Evolutionary conservation across 768 basidiomycete genomes (phyloP).

Genomic region (Auriscalpium orientale): DNA sequence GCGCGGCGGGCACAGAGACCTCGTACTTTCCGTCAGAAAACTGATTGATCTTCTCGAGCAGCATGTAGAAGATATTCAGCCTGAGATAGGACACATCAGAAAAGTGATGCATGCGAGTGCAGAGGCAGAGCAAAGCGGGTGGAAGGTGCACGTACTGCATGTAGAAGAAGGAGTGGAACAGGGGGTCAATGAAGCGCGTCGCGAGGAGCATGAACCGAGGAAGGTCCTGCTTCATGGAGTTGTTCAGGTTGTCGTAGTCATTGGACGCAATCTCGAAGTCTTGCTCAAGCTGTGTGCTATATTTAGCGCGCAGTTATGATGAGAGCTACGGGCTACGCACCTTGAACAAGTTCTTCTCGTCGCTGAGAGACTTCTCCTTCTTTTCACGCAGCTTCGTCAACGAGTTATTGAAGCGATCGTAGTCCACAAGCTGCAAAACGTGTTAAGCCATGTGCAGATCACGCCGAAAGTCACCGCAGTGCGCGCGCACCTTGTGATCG

Average conservation of each 20-base stretch:
- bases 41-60: conserved; percentile 87
- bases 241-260: conserved; percentile 92
- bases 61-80: conserved; percentile 88
- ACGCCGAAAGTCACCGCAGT: too few relatives aligned
- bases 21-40: conserved; percentile 80
- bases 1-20: conserved; percentile 49
- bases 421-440: conserved; percentile 69
- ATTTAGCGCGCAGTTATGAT: background rate
- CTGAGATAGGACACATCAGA: conserved; percentile 29
- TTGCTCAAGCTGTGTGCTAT: conserved; percentile 68
- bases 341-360: conserved; percentile 97
- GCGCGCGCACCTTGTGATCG: conserved; percentile 75
- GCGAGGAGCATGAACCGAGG: conserved; percentile 87
- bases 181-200: conserved; percentile 87
- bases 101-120: background rate
- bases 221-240: conserved; percentile 81
- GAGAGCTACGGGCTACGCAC: conserved; percentile 34
- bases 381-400: conserved; percentile 94
- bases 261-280: conserved; percentile 89
- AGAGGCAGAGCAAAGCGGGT: conserved; percentile 1
- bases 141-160: conserved; percentile 73
- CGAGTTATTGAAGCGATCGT: conserved; percentile 93
- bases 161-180: conserved; percentile 99
- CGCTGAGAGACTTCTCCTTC: conserved; percentile 92
- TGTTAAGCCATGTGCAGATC: background rate